phyloP scores from a whole-genome alignment of 208 protist species.

The Wallacemonas sp. region DNA sequence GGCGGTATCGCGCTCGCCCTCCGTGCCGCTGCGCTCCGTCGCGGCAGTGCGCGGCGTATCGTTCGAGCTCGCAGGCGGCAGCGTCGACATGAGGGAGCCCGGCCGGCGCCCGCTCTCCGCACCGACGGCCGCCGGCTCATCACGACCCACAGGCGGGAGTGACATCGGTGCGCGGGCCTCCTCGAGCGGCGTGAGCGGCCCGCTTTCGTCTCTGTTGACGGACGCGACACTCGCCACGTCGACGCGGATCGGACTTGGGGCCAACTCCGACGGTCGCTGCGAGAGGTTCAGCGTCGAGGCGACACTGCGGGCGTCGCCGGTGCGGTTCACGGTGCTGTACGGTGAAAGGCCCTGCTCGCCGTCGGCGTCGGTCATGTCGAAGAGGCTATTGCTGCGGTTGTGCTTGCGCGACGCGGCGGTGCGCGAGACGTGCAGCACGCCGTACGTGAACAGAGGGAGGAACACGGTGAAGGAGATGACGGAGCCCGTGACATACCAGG shows the following conservation, averaged over 20 bases:
- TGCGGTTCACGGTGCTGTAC: conserved; percentile 16
- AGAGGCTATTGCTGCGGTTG: conserved; percentile 6
- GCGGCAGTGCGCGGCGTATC: conserved; percentile 1
- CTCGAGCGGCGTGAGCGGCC: background rate
- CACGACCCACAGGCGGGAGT: background rate
- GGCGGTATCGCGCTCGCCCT: background rate
- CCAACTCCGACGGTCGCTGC: background rate
- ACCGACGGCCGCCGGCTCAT: background rate
- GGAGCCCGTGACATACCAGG: conserved; percentile 48
- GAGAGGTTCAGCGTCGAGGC: conserved; percentile 8
- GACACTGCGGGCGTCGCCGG: background rate
- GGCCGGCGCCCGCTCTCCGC: background rate
- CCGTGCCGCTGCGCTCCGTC: conserved; percentile 6
- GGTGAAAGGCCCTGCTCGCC: conserved; percentile 10
- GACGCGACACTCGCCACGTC: background rate
- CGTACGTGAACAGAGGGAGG: conserved; percentile 69
- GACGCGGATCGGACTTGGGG: background rate
- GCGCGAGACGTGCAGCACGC: conserved; percentile 34
- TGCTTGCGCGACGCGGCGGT: conserved; percentile 6
- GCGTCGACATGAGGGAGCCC: conserved; percentile 14
- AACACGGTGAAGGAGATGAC: conserved; percentile 71
- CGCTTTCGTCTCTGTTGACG: background rate
- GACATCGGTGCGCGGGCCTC: background rate
- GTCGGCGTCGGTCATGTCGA: conserved; percentile 16
- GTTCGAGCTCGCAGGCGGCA: conserved; percentile 1